phyloP scores from a whole-genome alignment of 2,329 filamentous ascomycete species.

The Exophiala spinifera region DNA sequence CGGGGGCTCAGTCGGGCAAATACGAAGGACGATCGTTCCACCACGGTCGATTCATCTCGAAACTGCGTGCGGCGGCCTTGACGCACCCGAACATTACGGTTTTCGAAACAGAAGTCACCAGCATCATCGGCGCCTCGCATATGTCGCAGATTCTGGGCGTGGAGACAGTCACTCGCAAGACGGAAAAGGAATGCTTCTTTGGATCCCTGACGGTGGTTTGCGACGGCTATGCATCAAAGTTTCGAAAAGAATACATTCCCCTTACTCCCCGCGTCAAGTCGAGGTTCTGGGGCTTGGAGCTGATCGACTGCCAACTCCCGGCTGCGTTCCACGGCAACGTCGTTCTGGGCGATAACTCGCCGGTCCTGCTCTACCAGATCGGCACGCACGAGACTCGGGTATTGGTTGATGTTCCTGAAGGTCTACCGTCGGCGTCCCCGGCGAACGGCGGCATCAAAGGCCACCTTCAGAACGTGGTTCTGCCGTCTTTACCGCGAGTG shows the following conservation, averaged over 20 bases:
- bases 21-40: slow-evolving; percentile 82
- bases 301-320: slow-evolving; percentile 81
- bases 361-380: slow-evolving; percentile 93
- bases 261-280: slow-evolving; percentile 68
- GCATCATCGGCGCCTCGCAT: slow-evolving; percentile 67
- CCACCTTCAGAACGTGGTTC: slow-evolving; percentile 74
- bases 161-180: slow-evolving; percentile 64
- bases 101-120: slow-evolving; percentile 81
- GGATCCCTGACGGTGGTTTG: slow-evolving; percentile 82
- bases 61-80: slow-evolving; percentile 72
- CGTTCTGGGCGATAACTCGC: slow-evolving; percentile 71
- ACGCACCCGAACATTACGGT: slow-evolving; percentile 80
- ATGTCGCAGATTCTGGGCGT: slow-evolving; percentile 78
- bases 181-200: slow-evolving; percentile 74
- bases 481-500: slow-evolving; percentile 70
- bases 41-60: slow-evolving; percentile 87
- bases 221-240: slow-evolving; percentile 89
- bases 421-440: slow-evolving; percentile 68
- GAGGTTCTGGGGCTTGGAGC: slow-evolving; percentile 90
- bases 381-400: slow-evolving; percentile 89
- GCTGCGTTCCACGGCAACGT: slow-evolving; percentile 78
- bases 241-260: slow-evolving; percentile 74
- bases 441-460: slow-evolving; percentile 77
- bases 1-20: slow-evolving; percentile 39
- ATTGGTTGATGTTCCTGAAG: slow-evolving; percentile 80